A percentile compares a stretch with the other conserved stretches of the same genome.
Evolutionary conservation across 805 yeast genomes (phyloP).

Genomic region (Monosporozyma siamensis): DNA sequence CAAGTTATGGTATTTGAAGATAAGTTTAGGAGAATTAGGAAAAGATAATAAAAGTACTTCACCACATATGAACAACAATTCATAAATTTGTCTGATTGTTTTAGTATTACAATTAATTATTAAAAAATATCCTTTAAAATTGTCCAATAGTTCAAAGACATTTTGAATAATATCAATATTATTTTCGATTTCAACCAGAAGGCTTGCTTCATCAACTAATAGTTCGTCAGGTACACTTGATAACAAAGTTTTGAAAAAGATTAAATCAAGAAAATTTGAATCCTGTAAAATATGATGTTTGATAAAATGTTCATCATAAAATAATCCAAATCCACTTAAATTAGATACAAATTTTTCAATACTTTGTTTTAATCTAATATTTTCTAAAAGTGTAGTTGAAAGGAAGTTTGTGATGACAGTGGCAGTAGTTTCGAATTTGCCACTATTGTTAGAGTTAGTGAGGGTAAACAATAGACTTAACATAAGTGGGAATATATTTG

Average conservation of each 20-base stretch:
- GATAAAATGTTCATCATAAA: background rate
- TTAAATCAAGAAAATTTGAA: background rate
- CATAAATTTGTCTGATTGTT: background rate
- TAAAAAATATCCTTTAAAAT: background rate
- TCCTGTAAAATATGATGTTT: background rate
- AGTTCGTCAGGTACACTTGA: background rate
- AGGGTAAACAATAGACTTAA: conserved; percentile 27
- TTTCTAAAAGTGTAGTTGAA: background rate
- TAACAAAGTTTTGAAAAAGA: background rate
- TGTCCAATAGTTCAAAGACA: conserved; percentile 1
- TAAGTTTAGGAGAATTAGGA: background rate
- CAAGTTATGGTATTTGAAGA: background rate
- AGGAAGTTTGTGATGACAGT: background rate
- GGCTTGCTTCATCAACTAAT: background rate
- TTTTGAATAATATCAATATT: background rate
- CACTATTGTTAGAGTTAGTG: conserved; percentile 21
- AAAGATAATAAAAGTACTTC: background rate
- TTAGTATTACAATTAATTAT: background rate
- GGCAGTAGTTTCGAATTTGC: background rate
- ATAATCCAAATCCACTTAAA: background rate
- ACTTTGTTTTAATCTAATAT: background rate
- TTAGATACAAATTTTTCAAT: background rate
- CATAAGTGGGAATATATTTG: conserved; percentile 14
- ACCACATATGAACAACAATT: conserved; percentile 1
- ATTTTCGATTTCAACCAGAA: background rate